A percentile compares a stretch with the other conserved stretches of the same genome.
These are phyloP conservation scores for Hydrangea macrophylla DNA, from an alignment of 148 eudicot genomes.

Conservation along the genomic window DNA sequence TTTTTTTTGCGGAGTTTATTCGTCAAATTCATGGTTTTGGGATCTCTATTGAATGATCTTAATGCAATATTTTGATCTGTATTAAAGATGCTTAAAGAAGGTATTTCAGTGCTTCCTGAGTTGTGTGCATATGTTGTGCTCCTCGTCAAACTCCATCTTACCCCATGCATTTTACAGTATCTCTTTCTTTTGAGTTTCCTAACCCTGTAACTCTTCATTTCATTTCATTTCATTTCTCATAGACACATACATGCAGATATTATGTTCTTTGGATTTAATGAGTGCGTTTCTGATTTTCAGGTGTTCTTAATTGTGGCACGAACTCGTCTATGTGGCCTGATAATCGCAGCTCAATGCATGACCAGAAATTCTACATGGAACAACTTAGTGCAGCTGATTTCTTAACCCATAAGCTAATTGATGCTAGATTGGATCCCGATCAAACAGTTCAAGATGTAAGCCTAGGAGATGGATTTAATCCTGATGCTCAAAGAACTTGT, in stretches of 20 bases:
- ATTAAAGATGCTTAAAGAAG: too few relatives aligned
- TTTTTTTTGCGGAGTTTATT: not conserved
- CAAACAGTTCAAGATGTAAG: slow-evolving; percentile 3
- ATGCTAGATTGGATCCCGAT: slow-evolving; percentile 15
- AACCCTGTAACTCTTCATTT: not conserved
- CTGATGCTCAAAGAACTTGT: not conserved
- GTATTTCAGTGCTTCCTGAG: not conserved
- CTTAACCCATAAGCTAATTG: slow-evolving; percentile 15
- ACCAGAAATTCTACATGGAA: slow-evolving; percentile 2
- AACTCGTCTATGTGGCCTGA: slow-evolving; percentile 2
- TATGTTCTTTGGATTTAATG: not conserved
- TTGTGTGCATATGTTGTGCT: not conserved
- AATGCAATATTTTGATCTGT: not conserved
- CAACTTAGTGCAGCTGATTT: slow-evolving; percentile 6
- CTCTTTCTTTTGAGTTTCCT: not conserved
- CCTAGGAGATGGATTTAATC: slow-evolving; percentile 2
- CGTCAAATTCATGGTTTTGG: not conserved
- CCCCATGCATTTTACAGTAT: not conserved
- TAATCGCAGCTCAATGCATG: not conserved
- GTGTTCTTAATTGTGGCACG: slow-evolving; percentile 3
- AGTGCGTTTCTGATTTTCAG: slow-evolving; percentile 7
- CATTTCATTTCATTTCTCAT: not conserved
- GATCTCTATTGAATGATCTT: not conserved
- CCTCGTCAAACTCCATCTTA: not conserved
- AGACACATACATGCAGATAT: not conserved